Evolutionary conservation across 1,139 yeast genomes (phyloP).

Genomic region (Zhuliangozyma blackwelliae): DNA sequence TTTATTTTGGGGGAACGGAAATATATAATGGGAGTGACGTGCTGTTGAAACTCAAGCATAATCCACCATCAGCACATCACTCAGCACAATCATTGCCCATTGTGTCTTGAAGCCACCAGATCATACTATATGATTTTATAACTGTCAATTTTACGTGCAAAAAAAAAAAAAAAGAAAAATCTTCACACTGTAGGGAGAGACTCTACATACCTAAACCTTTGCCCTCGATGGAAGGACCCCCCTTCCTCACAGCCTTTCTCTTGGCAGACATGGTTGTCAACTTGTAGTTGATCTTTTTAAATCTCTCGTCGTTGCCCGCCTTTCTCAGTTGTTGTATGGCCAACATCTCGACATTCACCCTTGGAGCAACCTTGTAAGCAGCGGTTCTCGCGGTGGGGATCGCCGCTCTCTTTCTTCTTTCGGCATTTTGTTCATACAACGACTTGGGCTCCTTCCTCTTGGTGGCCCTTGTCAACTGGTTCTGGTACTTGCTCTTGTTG

Average conservation of each 20-base stretch:
- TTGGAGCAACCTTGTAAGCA: constrained; percentile 89
- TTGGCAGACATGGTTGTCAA: constrained; percentile 44
- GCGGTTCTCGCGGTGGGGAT: constrained; percentile 87
- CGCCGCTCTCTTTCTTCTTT: constrained; percentile 88
- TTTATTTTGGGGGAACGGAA: constrained; percentile 1
- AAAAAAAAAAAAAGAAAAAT: too few species aligned
- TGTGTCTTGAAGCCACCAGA: too few species aligned
- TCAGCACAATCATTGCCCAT: too few species aligned
- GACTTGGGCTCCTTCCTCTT: constrained; percentile 45
- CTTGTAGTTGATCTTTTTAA: constrained; percentile 63
- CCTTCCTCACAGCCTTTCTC: constrained; percentile 49
- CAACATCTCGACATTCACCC: constrained; percentile 49
- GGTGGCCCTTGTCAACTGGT: constrained; percentile 39
- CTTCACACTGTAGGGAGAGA: too few species aligned
- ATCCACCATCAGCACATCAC: background rate
- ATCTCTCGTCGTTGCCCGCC: constrained; percentile 71
- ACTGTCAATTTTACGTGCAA: too few species aligned
- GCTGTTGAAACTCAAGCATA: background rate
- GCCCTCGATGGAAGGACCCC: constrained; percentile 81
- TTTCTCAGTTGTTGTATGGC: constrained; percentile 38
- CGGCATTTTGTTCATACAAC: constrained; percentile 87
- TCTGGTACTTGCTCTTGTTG: constrained; percentile 54
- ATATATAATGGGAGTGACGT: constrained; percentile 1
- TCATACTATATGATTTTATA: too few species aligned
- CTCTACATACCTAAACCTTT: constrained; percentile 50